Evolutionary conservation across 768 basidiomycete genomes (phyloP).

Genomic region (Ramaria rubella): DNA sequence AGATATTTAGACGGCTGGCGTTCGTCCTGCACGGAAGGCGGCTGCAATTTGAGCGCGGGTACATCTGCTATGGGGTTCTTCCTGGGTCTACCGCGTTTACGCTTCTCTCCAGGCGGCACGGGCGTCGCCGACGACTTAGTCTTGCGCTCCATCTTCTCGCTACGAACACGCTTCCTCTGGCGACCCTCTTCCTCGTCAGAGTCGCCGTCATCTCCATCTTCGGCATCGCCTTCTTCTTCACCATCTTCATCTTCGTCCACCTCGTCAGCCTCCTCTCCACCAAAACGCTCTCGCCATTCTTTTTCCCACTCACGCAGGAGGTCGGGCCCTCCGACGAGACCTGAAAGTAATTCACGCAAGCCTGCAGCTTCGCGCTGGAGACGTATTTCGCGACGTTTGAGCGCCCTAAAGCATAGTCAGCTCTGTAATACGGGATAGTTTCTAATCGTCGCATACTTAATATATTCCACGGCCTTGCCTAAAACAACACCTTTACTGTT

Average conservation of each 20-base stretch:
- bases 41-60: constrained; percentile 20
- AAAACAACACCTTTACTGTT: constrained; percentile 88
- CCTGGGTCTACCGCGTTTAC: constrained; percentile 78
- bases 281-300: constrained; percentile 67
- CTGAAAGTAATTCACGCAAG: constrained; percentile 56
- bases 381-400: constrained; percentile 71
- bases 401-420: constrained; percentile 39
- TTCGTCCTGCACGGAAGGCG: constrained; percentile 18
- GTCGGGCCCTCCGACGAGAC: constrained; percentile 68
- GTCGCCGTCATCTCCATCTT: constrained; percentile 45
- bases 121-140: constrained; percentile 18
- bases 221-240: constrained; percentile 20
- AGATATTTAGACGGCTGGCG: constrained; percentile 49
- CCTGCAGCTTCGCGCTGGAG: constrained; percentile 72
- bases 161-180: constrained; percentile 60
- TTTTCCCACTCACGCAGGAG: constrained; percentile 70
- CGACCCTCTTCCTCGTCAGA: constrained; percentile 43
- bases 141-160: constrained; percentile 25
- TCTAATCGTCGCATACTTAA: constrained; percentile 39
- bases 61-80: constrained; percentile 49
- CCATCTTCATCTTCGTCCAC: constrained; percentile 21
- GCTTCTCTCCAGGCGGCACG: constrained; percentile 52
- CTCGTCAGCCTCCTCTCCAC: constrained; percentile 70
- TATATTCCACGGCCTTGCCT: constrained; percentile 88
- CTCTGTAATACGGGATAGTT: background rate